Conservation (phyloP, 1,284 basidiomycete genomes). For the Malassezia obtusa region DNA sequence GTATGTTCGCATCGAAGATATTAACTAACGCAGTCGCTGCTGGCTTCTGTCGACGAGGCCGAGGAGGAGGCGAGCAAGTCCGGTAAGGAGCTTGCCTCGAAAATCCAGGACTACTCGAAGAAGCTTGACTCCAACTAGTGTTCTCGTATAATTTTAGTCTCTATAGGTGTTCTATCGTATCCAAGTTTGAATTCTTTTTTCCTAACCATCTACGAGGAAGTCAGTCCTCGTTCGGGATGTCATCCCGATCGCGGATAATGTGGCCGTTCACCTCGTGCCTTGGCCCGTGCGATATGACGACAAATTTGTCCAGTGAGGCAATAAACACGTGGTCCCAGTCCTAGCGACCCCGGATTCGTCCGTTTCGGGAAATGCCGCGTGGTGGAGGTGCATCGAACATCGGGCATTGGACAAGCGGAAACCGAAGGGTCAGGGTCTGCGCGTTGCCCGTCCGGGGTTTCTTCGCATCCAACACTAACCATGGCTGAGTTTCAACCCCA, state of each 20-base stretch:
- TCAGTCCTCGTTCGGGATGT: too few relatives aligned
- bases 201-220: too few relatives aligned
- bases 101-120: not conserved
- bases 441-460: not conserved
- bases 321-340: too few relatives aligned
- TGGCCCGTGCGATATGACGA: too few relatives aligned
- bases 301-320: too few relatives aligned
- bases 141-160: not conserved
- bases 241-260: too few relatives aligned
- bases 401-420: too few relatives aligned
- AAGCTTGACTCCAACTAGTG: not conserved
- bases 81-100: not conserved
- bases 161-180: not conserved
- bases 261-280: too few relatives aligned
- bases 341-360: not conserved
- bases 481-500: conserved; percentile 30
- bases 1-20: not conserved
- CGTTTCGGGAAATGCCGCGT: not conserved
- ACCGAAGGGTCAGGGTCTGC: too few relatives aligned
- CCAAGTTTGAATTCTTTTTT: not conserved
- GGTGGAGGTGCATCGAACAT: not conserved
- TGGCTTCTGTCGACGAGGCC: not conserved
- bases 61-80: not conserved
- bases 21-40: not conserved
- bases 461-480: not conserved